These are phyloP conservation scores for Pezicula neosporulosa DNA, from an alignment of 2,329 filamentous ascomycete species.

Conservation along the genomic window DNA sequence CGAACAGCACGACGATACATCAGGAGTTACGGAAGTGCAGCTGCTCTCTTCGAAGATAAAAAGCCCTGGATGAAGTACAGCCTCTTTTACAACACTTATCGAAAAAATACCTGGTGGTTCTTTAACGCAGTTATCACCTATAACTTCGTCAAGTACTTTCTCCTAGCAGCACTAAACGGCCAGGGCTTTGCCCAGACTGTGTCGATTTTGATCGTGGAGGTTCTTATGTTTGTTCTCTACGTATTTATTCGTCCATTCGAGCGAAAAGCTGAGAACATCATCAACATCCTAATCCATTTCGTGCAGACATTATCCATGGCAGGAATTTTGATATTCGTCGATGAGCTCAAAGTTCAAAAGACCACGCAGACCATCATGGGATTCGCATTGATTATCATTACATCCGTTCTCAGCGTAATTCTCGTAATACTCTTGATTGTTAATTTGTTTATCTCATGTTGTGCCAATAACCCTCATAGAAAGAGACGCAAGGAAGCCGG, in stretches of 20 bases:
- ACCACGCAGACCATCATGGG: slow-evolving; percentile 90
- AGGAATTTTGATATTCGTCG: slow-evolving; percentile 86
- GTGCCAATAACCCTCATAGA: slow-evolving; percentile 82
- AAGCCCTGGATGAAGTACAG: slow-evolving; percentile 89
- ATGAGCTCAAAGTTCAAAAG: slow-evolving; percentile 80
- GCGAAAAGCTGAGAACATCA: slow-evolving; percentile 78
- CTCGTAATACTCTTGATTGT: slow-evolving; percentile 81
- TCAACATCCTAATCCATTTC: slow-evolving; percentile 85
- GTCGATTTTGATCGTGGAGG: slow-evolving; percentile 73
- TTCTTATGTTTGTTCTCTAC: slow-evolving; percentile 62
- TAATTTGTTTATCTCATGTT: slow-evolving; percentile 78
- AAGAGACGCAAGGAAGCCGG: slow-evolving; percentile 81
- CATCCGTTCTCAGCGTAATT: slow-evolving; percentile 74
- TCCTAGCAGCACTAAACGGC: slow-evolving; percentile 78
- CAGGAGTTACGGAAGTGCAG: slow-evolving; percentile 65
- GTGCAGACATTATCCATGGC: slow-evolving; percentile 82
- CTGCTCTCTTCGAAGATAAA: slow-evolving; percentile 78
- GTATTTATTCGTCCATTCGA: slow-evolving; percentile 81
- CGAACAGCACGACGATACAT: slow-evolving; percentile 69
- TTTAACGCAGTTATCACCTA: slow-evolving; percentile 86
- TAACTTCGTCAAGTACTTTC: slow-evolving; percentile 79
- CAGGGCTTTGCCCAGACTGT: slow-evolving; percentile 76
- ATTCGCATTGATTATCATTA: slow-evolving; percentile 81
- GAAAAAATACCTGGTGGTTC: slow-evolving; percentile 90
- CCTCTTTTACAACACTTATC: slow-evolving; percentile 91